Base-by-base conservation (phyloP, 2,329 filamentous ascomycete genomes). In the Alternaria ventricosa region DNA sequence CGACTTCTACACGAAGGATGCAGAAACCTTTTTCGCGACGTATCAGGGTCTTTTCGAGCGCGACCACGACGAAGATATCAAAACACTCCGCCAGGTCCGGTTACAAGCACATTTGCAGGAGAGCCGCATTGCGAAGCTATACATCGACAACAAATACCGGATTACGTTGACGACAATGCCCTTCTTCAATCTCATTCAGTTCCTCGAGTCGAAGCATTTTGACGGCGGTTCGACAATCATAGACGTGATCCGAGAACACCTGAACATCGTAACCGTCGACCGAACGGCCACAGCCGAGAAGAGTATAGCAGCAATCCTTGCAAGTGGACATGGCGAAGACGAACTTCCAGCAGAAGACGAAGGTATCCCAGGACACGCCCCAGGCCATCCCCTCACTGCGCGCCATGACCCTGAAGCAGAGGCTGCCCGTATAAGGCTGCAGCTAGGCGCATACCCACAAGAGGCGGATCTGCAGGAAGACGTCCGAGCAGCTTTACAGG, bases 81-180 rank as follows among this genome's bases (percentile, higher is more conserved):
- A 90, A 63, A 85, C 86, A 0, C 87, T 99, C n/a, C 85, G 89
- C 41, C 88, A 88, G 7, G 87, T 98, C 65, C 90, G 88, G 7
- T 83, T 96, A 1, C 89, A 93, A 0, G 87, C 92, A 62, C 96
- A 99, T 75, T 84, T 96, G 9, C 84, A 88, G 43, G 90, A 93
- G 62, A 96, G 96, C 75, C 79, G 87, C 2, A 87, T 91, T n/a
- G 90, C 92, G 7, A 92, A 91, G 77, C 84, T 96, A 4, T 99
- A 97, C 79, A 87, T 88, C 44, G 88, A 89, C 60, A 95, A 94
- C 84, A 96, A 93, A 78, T 99, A 98, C 78, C 89, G 93, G 12
- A 86, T 99, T 36, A 93, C 93, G 0, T 83, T 99, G n/a, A 97
- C 94, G 72, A 90, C 91, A 61, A 91, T 94, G 71, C 90, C 94